These are phyloP conservation scores for Gossypium davidsonii DNA, from an alignment of 441 rosid species.

Conservation along the genomic window DNA sequence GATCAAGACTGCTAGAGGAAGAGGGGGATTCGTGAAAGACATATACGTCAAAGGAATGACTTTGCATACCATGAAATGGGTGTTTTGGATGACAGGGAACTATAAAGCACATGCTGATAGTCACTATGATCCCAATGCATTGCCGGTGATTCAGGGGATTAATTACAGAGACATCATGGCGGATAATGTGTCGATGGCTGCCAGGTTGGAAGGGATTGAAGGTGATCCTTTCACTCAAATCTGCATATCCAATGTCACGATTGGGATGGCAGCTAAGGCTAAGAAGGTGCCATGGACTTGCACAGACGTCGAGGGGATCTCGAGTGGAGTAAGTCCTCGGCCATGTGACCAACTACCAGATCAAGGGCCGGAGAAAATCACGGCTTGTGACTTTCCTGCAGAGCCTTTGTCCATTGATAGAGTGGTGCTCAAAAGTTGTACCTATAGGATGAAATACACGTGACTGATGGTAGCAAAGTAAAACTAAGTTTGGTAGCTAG, in stretches of 20 bases:
- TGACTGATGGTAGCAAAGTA: slow-evolving; percentile 14
- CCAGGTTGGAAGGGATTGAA: slow-evolving; percentile 51
- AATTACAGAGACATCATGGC: slow-evolving; percentile 54
- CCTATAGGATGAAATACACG: slow-evolving; percentile 26
- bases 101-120: slow-evolving; percentile 57
- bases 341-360: slow-evolving; percentile 49
- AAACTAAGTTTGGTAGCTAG: background rate
- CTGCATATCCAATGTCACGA: slow-evolving; percentile 56
- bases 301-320: slow-evolving; percentile 43
- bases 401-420: slow-evolving; percentile 59
- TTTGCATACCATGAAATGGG: slow-evolving; percentile 69
- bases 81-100: slow-evolving; percentile 57
- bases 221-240: slow-evolving; percentile 52
- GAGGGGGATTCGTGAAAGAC: slow-evolving; percentile 56
- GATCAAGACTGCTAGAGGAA: slow-evolving; percentile 59
- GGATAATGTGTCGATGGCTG: slow-evolving; percentile 52
- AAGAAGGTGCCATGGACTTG: slow-evolving; percentile 67
- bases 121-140: slow-evolving; percentile 53
- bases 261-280: slow-evolving; percentile 57
- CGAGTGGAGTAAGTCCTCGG: slow-evolving; percentile 45
- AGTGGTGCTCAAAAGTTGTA: slow-evolving; percentile 50
- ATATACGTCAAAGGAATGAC: slow-evolving; percentile 48
- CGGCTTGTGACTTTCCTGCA: slow-evolving; percentile 55
- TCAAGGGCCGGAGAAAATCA: slow-evolving; percentile 36
- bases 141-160: slow-evolving; percentile 54